Base-by-base conservation (phyloP, 129 eudicot genomes). In the Sambucus nigra region DNA sequence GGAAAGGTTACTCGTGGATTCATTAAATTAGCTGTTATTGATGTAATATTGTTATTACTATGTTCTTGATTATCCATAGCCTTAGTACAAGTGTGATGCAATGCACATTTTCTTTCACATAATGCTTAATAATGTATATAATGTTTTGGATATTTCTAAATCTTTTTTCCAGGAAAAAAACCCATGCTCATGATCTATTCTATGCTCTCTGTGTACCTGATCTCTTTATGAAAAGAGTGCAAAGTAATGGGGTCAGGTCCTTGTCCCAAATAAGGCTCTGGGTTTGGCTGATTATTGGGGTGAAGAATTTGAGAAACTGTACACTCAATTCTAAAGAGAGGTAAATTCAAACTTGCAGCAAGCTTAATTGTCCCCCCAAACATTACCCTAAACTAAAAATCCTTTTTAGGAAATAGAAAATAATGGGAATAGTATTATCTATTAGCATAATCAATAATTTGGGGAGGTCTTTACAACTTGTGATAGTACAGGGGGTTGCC, bases 211-310 rank as follows among this genome's bases (percentile, higher is more conserved):
- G 98, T 95, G 77, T 91, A 22, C 98, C 98, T 69, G 98, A 91
- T 76, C 71, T 91, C 11, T 91, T 91, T 61, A 91, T 91, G 98
- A 65, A 91, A 59, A 91, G 98, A 64, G 98, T 91, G 24, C 78
- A 85, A 56, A 63, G 66, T 48, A 70, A 85, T 67, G 94, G 71
- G 20, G 63, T 72, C 25, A 85, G 98, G 98, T 91, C 98, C 54
- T 76, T 91, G 68, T 91, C 53, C 98, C 98, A 35, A 91, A 53
- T 72, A 95, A 91, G 67, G 77, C 98, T 64, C 95, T 95, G 23
- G 98, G 98, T 4, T 76, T 91, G 76, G 95, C 94, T 60, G 98
- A 91, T 79, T 81, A 88, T 51, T 91, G 98, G 98, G 98, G 98
- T 48, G 33, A 76, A 55, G 94, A 91, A 22, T 91, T 91, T 79